These are phyloP conservation scores for Neurospora sp. DNA, from an alignment of 495 filamentous ascomycete genomes.

Conservation along the genomic window DNA sequence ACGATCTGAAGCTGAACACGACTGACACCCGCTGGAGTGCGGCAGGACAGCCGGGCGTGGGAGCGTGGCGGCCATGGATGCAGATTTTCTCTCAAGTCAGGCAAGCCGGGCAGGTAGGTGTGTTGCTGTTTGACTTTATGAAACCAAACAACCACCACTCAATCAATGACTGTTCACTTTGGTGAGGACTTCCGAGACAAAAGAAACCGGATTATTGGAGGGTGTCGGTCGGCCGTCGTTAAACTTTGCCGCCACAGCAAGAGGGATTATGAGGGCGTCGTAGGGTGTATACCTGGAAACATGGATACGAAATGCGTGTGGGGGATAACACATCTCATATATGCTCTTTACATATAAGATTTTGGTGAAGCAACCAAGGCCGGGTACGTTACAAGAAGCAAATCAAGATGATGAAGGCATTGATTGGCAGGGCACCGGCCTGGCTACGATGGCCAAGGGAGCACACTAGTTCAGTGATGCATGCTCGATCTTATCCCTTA, in stretches of 20 bases:
- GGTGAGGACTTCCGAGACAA: neutral
- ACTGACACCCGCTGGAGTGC: neutral
- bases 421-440: neutral
- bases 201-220: neutral
- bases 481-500: neutral
- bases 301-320: neutral
- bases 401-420: neutral
- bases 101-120: neutral
- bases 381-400: neutral
- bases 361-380: neutral
- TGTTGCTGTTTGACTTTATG: neutral
- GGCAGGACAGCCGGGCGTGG: neutral
- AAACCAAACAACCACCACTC: neutral
- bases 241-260: neutral
- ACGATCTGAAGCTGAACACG: neutral
- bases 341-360: neutral
- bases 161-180: neutral
- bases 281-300: neutral
- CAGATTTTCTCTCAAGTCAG: neutral
- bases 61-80: neutral
- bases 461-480: neutral
- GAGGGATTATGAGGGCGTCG: neutral
- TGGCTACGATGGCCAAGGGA: neutral
- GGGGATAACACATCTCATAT: neutral
- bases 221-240: neutral